These are phyloP conservation scores for Phylloporus sp. DNA, from an alignment of 768 basidiomycete species.

Conservation along the genomic window DNA sequence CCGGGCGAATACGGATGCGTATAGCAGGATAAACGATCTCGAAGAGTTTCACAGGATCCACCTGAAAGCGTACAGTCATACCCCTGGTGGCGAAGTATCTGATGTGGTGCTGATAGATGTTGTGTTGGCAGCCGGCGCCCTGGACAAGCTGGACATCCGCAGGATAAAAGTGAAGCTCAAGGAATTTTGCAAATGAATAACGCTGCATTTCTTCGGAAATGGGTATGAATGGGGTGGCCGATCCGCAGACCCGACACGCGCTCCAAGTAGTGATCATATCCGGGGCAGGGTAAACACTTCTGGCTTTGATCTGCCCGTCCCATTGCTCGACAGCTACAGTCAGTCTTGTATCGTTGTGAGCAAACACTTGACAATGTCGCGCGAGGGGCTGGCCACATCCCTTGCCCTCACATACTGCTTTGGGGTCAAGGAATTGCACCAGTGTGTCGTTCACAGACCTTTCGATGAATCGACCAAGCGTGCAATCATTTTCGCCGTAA, in stretches of 20 bases:
- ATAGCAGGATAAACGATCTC: constrained; percentile 90
- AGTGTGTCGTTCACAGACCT: constrained; percentile 66
- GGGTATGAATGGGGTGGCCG: constrained; percentile 81
- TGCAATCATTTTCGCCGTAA: constrained; percentile 90
- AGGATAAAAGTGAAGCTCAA: constrained; percentile 95
- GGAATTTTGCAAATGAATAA: constrained; percentile 93
- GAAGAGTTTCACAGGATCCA: constrained; percentile 76
- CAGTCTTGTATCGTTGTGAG: constrained; percentile 82
- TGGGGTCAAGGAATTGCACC: constrained; percentile 66
- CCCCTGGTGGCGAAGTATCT: constrained; percentile 84
- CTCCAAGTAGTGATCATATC: constrained; percentile 91
- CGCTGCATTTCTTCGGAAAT: constrained; percentile 89
- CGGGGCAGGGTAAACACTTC: constrained; percentile 52
- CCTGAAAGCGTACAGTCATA: constrained; percentile 84
- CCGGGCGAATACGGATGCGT: constrained; percentile 79
- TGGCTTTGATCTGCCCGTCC: constrained; percentile 71
- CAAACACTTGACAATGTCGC: constrained; percentile 85
- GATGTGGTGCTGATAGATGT: constrained; percentile 89
- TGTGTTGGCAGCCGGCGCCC: constrained; percentile 89
- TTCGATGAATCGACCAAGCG: constrained; percentile 92
- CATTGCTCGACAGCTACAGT: constrained; percentile 87
- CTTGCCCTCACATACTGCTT: constrained; percentile 77
- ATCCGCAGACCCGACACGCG: constrained; percentile 74
- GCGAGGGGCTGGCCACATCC: constrained; percentile 78
- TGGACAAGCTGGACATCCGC: constrained; percentile 80